phyloP scores from a whole-genome alignment of 352 stramenopile genomes.

The Elongisporangium prolatum region DNA sequence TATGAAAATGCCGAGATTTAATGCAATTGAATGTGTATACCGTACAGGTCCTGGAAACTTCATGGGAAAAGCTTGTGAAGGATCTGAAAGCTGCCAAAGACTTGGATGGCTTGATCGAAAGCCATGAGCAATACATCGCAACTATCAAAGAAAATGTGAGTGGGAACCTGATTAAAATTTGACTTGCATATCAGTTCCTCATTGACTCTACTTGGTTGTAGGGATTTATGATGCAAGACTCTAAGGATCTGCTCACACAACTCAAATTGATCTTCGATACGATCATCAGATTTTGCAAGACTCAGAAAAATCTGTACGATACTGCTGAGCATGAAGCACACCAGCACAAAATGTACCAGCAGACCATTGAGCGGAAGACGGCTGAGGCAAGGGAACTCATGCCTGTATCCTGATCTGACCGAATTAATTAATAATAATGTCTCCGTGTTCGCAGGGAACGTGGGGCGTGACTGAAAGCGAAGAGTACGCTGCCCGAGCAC shows the following conservation, averaged over 20 bases:
- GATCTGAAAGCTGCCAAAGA: slow-evolving; percentile 88
- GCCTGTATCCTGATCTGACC: background rate
- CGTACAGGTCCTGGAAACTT: slow-evolving; percentile 84
- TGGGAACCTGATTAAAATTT: background rate
- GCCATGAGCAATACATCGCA: slow-evolving; percentile 93
- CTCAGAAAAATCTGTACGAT: slow-evolving; percentile 79
- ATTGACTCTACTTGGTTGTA: slow-evolving; percentile 11
- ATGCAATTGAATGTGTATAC: background rate
- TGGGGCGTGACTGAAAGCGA: slow-evolving; percentile 58
- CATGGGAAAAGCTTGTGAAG: slow-evolving; percentile 91
- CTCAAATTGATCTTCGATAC: slow-evolving; percentile 79
- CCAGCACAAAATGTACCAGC: slow-evolving; percentile 43
- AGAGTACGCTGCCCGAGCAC: slow-evolving; percentile 27
- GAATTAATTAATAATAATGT: background rate
- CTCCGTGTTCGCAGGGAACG: slow-evolving; percentile 28
- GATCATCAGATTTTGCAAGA: slow-evolving; percentile 81
- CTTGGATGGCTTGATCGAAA: slow-evolving; percentile 95
- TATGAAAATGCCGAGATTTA: slow-evolving; percentile 1
- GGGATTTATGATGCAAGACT: slow-evolving; percentile 84
- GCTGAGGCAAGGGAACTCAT: slow-evolving; percentile 23
- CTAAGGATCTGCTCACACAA: slow-evolving; percentile 61
- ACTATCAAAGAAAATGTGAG: slow-evolving; percentile 86
- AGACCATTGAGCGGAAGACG: slow-evolving; percentile 42
- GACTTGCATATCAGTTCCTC: too few relatives aligned
- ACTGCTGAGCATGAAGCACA: slow-evolving; percentile 69